Evolutionary conservation across 140 eudicot species (phyloP).

Genomic region (Cichorium intybus): DNA sequence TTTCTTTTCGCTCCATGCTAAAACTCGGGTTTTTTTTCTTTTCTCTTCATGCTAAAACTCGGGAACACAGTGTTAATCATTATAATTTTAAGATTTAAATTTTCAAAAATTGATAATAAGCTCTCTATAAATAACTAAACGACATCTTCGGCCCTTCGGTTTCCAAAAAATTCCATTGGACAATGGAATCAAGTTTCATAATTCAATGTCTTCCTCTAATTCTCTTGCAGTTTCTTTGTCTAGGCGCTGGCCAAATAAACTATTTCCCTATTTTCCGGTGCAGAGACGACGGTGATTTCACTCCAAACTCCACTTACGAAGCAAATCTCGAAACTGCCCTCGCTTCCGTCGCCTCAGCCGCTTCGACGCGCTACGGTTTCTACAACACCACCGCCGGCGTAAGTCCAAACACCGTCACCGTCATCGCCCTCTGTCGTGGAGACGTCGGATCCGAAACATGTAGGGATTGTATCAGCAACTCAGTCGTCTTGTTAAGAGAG

Average conservation of each 20-base stretch:
- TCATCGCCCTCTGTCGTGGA: neutral
- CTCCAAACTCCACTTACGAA: neutral
- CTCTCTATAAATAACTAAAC: neutral
- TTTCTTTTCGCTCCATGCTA: no score
- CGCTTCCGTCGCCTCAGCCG: neutral
- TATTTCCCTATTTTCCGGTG: constrained; percentile 3
- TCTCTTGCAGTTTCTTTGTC: neutral
- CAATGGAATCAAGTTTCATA: constrained; percentile 7
- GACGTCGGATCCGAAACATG: neutral
- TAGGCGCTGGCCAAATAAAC: neutral
- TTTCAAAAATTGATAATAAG: neutral
- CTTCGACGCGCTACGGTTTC: neutral
- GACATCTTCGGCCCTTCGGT: neutral
- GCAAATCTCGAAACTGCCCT: constrained; percentile 1
- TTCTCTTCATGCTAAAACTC: no score
- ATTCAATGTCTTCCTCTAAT: neutral
- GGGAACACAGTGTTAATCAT: no score
- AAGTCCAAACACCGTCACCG: constrained; percentile 15
- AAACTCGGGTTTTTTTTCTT: no score
- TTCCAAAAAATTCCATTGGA: neutral
- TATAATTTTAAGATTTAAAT: no score
- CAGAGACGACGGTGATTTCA: neutral
- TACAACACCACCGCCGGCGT: neutral
- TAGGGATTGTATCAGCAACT: neutral
- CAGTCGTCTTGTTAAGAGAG: neutral